A percentile compares a stretch with the other conserved stretches of the same genome.
phyloP scores from a whole-genome alignment of 345 rosid genomes.

The Populus euphratica region DNA sequence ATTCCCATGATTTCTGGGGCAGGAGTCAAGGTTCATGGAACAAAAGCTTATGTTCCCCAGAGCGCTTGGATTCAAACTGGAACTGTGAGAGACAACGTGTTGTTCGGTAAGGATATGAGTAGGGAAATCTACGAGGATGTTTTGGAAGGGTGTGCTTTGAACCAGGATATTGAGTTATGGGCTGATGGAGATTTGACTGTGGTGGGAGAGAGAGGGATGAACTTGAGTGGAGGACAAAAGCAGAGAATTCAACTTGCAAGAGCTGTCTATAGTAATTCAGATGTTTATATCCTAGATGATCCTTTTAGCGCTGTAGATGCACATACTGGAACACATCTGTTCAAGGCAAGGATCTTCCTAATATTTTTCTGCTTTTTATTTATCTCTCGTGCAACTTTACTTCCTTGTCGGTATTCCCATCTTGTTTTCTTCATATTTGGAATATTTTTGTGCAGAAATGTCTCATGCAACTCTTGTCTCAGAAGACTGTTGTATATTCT shows the following conservation, averaged over 20 bases:
- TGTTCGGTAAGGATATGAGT: constrained; percentile 43
- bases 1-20: constrained; percentile 64
- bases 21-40: constrained; percentile 46
- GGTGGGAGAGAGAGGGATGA: constrained; percentile 82
- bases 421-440: neutral
- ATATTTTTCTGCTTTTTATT: neutral
- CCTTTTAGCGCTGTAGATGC: constrained; percentile 81
- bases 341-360: neutral
- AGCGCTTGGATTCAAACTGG: constrained; percentile 84
- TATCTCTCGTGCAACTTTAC: neutral
- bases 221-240: constrained; percentile 89
- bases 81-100: constrained; percentile 59
- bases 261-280: constrained; percentile 60
- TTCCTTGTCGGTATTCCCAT: neutral
- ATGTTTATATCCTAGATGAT: constrained; percentile 70
- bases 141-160: constrained; percentile 51
- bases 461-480: constrained; percentile 41
- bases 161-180: constrained; percentile 44
- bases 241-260: constrained; percentile 79
- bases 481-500: constrained; percentile 51
- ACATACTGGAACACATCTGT: constrained; percentile 22
- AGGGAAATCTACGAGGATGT: constrained; percentile 39
- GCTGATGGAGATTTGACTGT: constrained; percentile 50
- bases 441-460: constrained; percentile 40
- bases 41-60: constrained; percentile 66